phyloP scores from a whole-genome alignment of 441 rosid species.

The Adansonia gregorii region DNA sequence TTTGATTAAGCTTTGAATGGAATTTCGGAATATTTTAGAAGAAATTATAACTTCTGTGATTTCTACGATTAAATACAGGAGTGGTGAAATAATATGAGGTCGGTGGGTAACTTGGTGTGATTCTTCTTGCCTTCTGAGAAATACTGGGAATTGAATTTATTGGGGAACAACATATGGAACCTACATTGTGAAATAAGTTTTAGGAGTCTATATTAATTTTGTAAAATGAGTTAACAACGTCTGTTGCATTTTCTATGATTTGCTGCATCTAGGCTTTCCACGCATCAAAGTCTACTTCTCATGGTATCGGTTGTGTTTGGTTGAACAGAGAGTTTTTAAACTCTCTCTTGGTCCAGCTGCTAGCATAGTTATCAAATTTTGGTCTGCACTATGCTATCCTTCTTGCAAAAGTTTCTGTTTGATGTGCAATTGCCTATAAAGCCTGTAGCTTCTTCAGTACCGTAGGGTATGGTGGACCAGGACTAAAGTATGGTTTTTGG shows the following conservation, averaged over 20 bases:
- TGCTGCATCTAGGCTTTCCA: not conserved
- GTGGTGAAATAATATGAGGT: not conserved
- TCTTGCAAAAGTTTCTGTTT: not conserved
- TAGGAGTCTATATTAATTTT: not conserved
- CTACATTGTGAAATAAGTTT: not conserved
- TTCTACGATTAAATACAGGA: not conserved
- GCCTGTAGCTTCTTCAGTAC: not conserved
- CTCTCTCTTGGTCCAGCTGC: not conserved
- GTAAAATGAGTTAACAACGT: not conserved
- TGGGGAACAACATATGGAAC: not conserved
- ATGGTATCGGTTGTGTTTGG: not conserved
- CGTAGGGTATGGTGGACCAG: not conserved
- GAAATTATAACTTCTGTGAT: not conserved
- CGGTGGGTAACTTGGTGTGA: not conserved
- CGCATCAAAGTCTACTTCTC: not conserved
- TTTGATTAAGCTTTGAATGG: not conserved
- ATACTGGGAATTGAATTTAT: not conserved
- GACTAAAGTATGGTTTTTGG: constrained; percentile 4
- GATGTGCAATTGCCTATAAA: not conserved
- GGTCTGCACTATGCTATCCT: not conserved
- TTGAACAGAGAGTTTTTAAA: not conserved
- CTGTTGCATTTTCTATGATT: not conserved
- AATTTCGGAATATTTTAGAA: not conserved
- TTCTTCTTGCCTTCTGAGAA: not conserved
- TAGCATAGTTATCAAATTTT: not conserved